These are phyloP conservation scores for Domatiomyces globalis DNA, from an alignment of 2,329 filamentous ascomycete genomes.

Conservation along the genomic window DNA sequence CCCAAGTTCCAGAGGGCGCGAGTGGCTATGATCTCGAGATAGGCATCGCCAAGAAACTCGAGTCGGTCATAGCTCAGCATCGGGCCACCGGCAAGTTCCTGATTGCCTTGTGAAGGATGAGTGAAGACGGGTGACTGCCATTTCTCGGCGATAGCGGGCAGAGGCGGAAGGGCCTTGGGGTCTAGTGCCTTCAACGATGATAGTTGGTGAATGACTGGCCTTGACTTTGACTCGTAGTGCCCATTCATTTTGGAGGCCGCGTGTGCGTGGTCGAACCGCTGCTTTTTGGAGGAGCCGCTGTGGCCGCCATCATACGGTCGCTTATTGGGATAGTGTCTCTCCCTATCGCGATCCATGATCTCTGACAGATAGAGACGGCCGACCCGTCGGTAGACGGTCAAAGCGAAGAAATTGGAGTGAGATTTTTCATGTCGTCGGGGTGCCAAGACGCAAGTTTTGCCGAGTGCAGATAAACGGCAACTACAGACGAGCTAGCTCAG, in stretches of 20 bases:
- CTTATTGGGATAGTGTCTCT: background rate
- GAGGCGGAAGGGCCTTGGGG: conserved; percentile 6
- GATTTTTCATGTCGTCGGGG: background rate
- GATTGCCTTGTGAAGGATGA: conserved; percentile 33
- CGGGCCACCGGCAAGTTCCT: conserved; percentile 25
- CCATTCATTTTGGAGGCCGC: too few relatives aligned
- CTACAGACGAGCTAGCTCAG: background rate
- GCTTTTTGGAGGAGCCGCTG: background rate
- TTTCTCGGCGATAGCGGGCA: conserved; percentile 11
- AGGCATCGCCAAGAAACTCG: conserved; percentile 81
- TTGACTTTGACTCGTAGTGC: background rate
- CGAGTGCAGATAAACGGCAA: background rate
- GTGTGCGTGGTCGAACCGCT: background rate
- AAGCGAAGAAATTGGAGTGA: too few relatives aligned
- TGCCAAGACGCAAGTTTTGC: background rate
- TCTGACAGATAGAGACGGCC: background rate
- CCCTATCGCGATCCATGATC: background rate
- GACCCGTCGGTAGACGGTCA: background rate
- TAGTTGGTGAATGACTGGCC: background rate
- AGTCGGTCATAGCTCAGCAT: conserved; percentile 59
- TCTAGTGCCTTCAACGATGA: background rate
- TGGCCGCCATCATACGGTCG: background rate
- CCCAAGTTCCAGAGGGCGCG: conserved; percentile 64
- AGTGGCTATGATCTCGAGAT: conserved; percentile 63
- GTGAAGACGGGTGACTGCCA: conserved; percentile 13